Conservation (phyloP, 2,329 filamentous ascomycete genomes). For the Rhinocladiella mackenziei region DNA sequence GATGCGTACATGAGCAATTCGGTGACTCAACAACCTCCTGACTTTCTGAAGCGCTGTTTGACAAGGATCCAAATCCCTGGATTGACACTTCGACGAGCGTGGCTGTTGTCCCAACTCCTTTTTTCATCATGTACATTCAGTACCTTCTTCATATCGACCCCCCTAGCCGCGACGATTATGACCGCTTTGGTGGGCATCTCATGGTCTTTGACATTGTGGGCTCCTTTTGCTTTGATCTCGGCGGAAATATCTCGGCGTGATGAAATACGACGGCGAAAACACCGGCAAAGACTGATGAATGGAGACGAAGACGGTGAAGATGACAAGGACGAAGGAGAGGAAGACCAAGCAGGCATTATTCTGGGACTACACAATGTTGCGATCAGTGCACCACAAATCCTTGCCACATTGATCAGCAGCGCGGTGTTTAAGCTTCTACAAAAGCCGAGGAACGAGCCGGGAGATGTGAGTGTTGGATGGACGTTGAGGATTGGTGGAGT, state of each 20-base stretch:
- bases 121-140: slow-evolving; percentile 78
- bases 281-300: slow-evolving; percentile 33
- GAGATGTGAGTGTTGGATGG: slow-evolving; percentile 82
- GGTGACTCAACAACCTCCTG: slow-evolving; percentile 7
- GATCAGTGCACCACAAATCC: slow-evolving; percentile 83
- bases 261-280: slow-evolving; percentile 52
- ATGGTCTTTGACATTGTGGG: slow-evolving; percentile 92
- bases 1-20: slow-evolving; percentile 5
- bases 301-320: slow-evolving; percentile 32
- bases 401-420: slow-evolving; percentile 80
- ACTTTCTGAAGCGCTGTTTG: slow-evolving; percentile 41
- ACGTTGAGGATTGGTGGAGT: slow-evolving; percentile 80
- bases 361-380: slow-evolving; percentile 95
- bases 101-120: slow-evolving; percentile 79
- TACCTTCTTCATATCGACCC: slow-evolving; percentile 69
- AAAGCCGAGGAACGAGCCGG: slow-evolving; percentile 77
- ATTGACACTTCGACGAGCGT: slow-evolving; percentile 81
- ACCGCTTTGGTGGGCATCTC: slow-evolving; percentile 81
- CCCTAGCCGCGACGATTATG: slow-evolving; percentile 68
- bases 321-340: slow-evolving; percentile 41
- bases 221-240: slow-evolving; percentile 90
- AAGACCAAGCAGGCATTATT: slow-evolving; percentile 81
- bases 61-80: slow-evolving; percentile 69
- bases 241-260: slow-evolving; percentile 85
- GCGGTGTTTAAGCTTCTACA: slow-evolving; percentile 80